Conservation (phyloP, 257 asterid species). For the Salvia miltiorrhiza region DNA sequence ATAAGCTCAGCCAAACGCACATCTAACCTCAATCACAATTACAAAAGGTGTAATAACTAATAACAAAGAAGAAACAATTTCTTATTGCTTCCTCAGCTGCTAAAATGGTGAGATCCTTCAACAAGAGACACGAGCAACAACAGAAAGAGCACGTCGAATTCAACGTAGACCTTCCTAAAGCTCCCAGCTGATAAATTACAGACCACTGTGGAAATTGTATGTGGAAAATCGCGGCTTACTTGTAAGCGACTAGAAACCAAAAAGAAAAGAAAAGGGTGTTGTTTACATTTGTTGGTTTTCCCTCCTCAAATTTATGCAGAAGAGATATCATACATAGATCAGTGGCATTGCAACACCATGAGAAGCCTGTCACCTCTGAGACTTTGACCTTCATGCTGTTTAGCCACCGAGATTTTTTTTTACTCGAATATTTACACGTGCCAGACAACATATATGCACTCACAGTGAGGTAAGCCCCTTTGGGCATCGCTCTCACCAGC, state of each 20-base stretch:
- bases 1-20: no score
- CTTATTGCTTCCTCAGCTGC: slow-evolving; percentile 15
- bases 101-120: background rate
- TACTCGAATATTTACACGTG: slow-evolving; percentile 67
- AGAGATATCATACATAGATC: slow-evolving; percentile 49
- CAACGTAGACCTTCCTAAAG: slow-evolving; percentile 1
- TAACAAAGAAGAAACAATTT: background rate
- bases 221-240: slow-evolving; percentile 23
- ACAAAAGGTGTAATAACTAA: background rate
- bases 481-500: slow-evolving; percentile 51
- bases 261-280: slow-evolving; percentile 28
- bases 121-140: background rate
- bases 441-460: slow-evolving; percentile 47
- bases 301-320: slow-evolving; percentile 40
- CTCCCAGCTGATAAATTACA: background rate
- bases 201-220: background rate
- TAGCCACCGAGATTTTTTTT: slow-evolving; percentile 31
- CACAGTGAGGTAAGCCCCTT: slow-evolving; percentile 41
- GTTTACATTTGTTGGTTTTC: slow-evolving; percentile 53
- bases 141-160: background rate
- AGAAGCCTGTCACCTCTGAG: slow-evolving; percentile 83
- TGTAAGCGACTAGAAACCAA: slow-evolving; percentile 28
- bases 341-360: slow-evolving; percentile 41
- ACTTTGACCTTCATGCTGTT: slow-evolving; percentile 82
- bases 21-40: background rate